Evolutionary conservation across 768 basidiomycete genomes (phyloP), one percentile per base, ranked within the genome.

Genomic region (Boletus insuetus): DNA sequence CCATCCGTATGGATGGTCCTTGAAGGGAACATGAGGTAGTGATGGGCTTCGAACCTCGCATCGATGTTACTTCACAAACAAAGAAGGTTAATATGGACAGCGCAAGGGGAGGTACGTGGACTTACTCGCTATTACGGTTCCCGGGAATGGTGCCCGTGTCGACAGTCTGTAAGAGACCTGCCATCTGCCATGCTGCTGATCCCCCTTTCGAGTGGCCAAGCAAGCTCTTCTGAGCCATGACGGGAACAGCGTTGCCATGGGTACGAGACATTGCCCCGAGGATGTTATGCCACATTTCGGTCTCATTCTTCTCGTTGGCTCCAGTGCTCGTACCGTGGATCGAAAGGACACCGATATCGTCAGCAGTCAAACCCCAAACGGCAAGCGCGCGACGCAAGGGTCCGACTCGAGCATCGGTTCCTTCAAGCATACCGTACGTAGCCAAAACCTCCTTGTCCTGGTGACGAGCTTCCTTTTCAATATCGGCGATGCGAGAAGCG

Each of bases 201-300:
- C 96, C 97, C 72, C 97, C 97, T 80, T 99, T 99, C 12, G 96
- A 87, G 69, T 99, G 96, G 57, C 97, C 97, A 31, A 96, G 88
- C 47, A 99, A 80, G 71, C 89, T 93, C 82, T 99, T 99, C 74
- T 98, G 97, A 3, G 97, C 94, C 72, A 98, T 89, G 66, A 97
- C 86, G 6, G 97, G 97, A 45, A 96, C 87, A n/a, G 95, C 94
- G 71, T 98, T 98, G 51, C 97, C 96, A 38, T 86, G 84, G 8
- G 93, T 91, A 58, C 97, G 92, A 39, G 85, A 84, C 60, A 98
- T 86, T 41, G 84, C 82, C n/a, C 82, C 84, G 74, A 99, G 89
- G 69, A 97, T 87, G 56, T 93, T 86, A 71, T 98, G 94, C 91
- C 96, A 98, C 53, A 98, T 94, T 60, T 85, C 85, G 2, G 93